A percentile compares a stretch with the other conserved stretches of the same genome.
These are phyloP conservation scores for Teunomyces panamensis DNA, from an alignment of 805 yeast species.

Conservation along the genomic window DNA sequence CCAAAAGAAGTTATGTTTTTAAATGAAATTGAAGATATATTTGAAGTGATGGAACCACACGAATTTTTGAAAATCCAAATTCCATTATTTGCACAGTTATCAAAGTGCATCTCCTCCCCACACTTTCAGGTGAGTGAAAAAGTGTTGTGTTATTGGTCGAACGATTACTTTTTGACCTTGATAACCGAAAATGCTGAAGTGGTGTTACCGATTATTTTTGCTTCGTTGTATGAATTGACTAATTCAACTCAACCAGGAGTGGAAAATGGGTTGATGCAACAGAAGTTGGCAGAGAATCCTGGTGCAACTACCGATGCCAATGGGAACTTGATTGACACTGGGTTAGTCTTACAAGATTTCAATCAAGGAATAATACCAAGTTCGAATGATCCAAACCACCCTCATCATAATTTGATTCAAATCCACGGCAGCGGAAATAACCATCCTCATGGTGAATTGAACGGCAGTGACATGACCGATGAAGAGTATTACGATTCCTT, in stretches of 20 bases:
- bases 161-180: constrained; percentile 85
- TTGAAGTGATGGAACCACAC: constrained; percentile 91
- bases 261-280: constrained; percentile 39
- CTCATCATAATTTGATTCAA: constrained; percentile 19
- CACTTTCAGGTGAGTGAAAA: constrained; percentile 98
- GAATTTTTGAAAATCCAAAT: constrained; percentile 91
- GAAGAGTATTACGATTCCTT: constrained; percentile 45
- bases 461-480: constrained; percentile 37
- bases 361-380: constrained; percentile 21
- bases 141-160: constrained; percentile 90
- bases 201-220: constrained; percentile 86
- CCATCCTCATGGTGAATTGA: constrained; percentile 13
- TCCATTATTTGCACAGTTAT: constrained; percentile 89
- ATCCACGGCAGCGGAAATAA: constrained; percentile 17
- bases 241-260: constrained; percentile 44
- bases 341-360: constrained; percentile 29
- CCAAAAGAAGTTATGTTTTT: constrained; percentile 95
- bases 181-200: constrained; percentile 92
- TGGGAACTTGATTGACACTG: constrained; percentile 39
- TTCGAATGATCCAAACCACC: constrained; percentile 23
- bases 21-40: constrained; percentile 94
- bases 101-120: constrained; percentile 89
- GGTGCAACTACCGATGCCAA: constrained; percentile 39
- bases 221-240: constrained; percentile 84
- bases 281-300: constrained; percentile 37